Evolutionary conservation across 768 basidiomycete species (phyloP), one percentile per base, ranked within the genome.

Genomic region (Tylopilus felleus): DNA sequence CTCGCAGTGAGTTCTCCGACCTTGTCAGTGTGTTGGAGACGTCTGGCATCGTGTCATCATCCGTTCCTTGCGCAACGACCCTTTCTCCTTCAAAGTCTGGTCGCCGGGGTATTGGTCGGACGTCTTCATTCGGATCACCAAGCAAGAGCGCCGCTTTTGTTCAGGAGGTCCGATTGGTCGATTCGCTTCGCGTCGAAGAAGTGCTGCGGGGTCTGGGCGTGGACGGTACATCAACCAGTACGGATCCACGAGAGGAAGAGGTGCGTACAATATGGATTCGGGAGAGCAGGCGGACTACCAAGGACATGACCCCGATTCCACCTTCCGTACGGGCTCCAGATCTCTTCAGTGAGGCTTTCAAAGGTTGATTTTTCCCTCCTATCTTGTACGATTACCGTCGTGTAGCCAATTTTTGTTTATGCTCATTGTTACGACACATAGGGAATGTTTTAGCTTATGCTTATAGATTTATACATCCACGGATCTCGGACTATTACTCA

Each of bases 1-100:
- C 85, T 10, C 77, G 87, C 9, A 88, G 81, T 65, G 90, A 92
- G 61, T 91, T 93, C 58, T 73, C 77, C 0, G 90, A 93, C 59
- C 74, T 93, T 4, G 63, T 88, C 1, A 79, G 81, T 23, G 73
- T 92, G 45, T 71, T 93, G 35, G 90, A 93, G 70, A 88, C 86
- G 4, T 77, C 80, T 8, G 91, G 90, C 2, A 73, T 90, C 8
- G 70, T 87, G 9, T 74, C 76, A 0, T 59, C 57, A n/a, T 60
- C 46, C 58, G 78, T 4, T 71, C 12, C 73, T 67, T 50, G 65
- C 56, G 48, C 65, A 48, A 55, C 62, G 42, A 58, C 69, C 21
- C 57, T 71, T 5, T 73, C 77, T 8, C 74, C 80, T 0, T 71
- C 75, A 17, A 80, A 75, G 60, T 75, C 79, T 27, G 75, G 75